These are phyloP conservation scores for Nigrospora osmanthi DNA, from an alignment of 2,329 filamentous ascomycete genomes.

Conservation along the genomic window DNA sequence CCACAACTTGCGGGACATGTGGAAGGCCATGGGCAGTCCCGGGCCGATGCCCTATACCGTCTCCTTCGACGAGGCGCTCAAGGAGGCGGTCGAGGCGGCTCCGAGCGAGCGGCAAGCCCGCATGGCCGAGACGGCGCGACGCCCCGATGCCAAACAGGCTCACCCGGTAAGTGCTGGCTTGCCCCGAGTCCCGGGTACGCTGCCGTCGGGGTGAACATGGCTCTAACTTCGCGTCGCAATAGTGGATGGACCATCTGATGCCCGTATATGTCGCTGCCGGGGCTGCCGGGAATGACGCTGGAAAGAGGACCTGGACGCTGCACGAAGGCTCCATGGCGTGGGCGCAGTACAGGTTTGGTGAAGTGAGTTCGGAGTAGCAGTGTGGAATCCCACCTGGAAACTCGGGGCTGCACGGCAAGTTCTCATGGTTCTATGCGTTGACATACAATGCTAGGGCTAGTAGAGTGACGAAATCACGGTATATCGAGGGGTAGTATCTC, in stretches of 20 bases:
- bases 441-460: no score
- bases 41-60: conserved; percentile 46
- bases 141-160: conserved; percentile 37
- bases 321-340: conserved; percentile 36
- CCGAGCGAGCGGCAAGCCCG: conserved; percentile 26
- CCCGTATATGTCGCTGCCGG: conserved; percentile 38
- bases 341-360: conserved; percentile 39
- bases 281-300: conserved; percentile 32
- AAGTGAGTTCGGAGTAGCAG: no score
- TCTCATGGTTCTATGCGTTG: no score
- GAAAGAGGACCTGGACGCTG: conserved; percentile 35
- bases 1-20: conserved; percentile 56
- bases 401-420: no score
- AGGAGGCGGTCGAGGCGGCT: conserved; percentile 50
- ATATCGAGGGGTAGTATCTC: no score
- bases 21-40: conserved; percentile 32
- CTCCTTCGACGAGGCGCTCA: conserved; percentile 61
- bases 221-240: conserved; percentile 1
- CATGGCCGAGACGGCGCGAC: conserved; percentile 29
- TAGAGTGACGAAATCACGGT: no score
- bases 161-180: conserved; percentile 25
- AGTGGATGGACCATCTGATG: conserved; percentile 41
- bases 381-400: no score
- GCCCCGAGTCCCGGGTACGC: background rate
- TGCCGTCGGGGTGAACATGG: no score